Percentiles rank a stretch among this genome's conserved stretches.
phyloP scores from a whole-genome alignment of 2,329 filamentous ascomycete genomes.

The Fusarium xylarioides region DNA sequence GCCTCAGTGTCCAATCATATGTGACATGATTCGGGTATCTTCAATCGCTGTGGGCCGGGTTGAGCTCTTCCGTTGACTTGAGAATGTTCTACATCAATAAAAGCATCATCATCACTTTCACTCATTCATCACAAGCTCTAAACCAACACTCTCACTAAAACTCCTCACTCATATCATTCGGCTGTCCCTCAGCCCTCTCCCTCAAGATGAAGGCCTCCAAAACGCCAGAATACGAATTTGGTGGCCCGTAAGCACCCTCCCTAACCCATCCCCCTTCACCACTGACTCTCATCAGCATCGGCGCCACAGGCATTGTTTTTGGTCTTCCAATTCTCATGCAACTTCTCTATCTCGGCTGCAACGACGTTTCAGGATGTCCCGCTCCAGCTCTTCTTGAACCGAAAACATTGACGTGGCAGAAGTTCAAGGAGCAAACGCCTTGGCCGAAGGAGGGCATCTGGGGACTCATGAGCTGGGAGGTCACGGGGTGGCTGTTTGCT shows the following conservation, averaged over 20 bases:
- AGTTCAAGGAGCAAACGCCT: constrained; percentile 77
- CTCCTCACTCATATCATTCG: background rate
- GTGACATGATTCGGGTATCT: background rate
- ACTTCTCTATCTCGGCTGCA: constrained; percentile 80
- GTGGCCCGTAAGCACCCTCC: constrained; percentile 43
- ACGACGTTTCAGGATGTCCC: constrained; percentile 87
- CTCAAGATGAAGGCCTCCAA: constrained; percentile 17
- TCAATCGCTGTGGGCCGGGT: constrained; percentile 27
- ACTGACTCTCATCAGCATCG: constrained; percentile 60
- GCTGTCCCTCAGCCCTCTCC: background rate
- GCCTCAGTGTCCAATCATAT: background rate
- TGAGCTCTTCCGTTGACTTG: constrained; percentile 19
- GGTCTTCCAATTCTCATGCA: constrained; percentile 80
- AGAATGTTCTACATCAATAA: constrained; percentile 14
- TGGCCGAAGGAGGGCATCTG: constrained; percentile 76
- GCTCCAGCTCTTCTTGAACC: constrained; percentile 78
- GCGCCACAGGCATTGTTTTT: constrained; percentile 77
- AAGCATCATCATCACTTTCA: background rate
- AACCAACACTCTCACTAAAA: too few relatives aligned
- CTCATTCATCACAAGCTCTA: too few relatives aligned
- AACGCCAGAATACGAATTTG: constrained; percentile 44
- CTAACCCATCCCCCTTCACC: background rate
- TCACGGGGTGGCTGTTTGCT: constrained; percentile 71
- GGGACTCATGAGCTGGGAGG: constrained; percentile 73
- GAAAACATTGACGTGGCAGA: constrained; percentile 70